These are phyloP conservation scores for Vitis hybrid DNA, from an alignment of 177 flowering plant genomes.

Conservation along the genomic window DNA sequence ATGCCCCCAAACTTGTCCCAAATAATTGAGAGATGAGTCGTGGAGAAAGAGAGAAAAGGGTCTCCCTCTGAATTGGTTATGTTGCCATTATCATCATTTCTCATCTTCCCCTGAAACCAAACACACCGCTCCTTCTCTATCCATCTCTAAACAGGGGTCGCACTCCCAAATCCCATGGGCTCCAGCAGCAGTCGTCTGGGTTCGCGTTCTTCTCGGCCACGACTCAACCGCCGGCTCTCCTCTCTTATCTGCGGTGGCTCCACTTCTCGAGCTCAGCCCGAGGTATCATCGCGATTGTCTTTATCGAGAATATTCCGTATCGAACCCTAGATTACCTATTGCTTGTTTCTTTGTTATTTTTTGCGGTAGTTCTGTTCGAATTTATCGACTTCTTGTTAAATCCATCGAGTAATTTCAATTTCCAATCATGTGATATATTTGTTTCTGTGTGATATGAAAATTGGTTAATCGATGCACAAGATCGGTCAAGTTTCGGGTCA, in stretches of 20 bases:
- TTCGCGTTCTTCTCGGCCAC: slow-evolving; percentile 31
- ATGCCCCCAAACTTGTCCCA: not conserved
- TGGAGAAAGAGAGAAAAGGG: not conserved
- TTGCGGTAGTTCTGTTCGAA: no score
- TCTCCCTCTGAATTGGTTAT: not conserved
- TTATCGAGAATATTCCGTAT: not conserved
- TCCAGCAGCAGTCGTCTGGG: slow-evolving; percentile 46
- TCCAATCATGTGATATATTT: no score
- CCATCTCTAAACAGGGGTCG: not conserved
- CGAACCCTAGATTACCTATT: not conserved
- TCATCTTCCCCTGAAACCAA: not conserved
- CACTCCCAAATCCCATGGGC: slow-evolving; percentile 34
- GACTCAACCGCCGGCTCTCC: slow-evolving; percentile 28
- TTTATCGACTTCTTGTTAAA: no score
- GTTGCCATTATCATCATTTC: slow-evolving; percentile 2
- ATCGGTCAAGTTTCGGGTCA: slow-evolving; percentile 1
- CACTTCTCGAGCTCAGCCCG: slow-evolving; percentile 24
- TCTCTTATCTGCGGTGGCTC: slow-evolving; percentile 47
- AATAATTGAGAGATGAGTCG: not conserved
- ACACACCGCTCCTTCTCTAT: not conserved
- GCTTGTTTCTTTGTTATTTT: not conserved
- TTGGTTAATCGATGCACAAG: slow-evolving; percentile 5
- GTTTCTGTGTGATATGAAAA: not conserved
- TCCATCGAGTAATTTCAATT: no score
- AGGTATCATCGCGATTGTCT: slow-evolving; percentile 16